Evolutionary conservation across 2,329 filamentous ascomycete species (phyloP), one percentile per base, ranked within the genome.

Genomic region (Biscogniauxia mediterranea): DNA sequence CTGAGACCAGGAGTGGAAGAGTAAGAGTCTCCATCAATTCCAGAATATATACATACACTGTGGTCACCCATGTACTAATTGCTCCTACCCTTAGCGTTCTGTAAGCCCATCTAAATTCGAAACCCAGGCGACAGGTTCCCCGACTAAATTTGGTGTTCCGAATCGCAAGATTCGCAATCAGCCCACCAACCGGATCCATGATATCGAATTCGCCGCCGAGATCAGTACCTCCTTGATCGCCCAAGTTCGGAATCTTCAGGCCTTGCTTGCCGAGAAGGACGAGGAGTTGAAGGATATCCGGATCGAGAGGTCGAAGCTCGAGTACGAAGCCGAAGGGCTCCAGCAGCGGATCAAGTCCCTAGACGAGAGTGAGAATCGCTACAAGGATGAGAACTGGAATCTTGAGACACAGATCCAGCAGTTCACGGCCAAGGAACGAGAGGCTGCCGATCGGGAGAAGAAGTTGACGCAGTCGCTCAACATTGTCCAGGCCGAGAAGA

Each of bases 311-410:
- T 89, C 90, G 5, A 86, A 87, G 63, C 82, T 98, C 42, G 93
- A 98, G 74, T 84, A 91, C 38, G 93, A 97, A 67, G 85, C 88
- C 0, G 90, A 96, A 73, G 86, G 85, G 2, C 85, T 96, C 65
- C 85, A 89, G 57, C 91, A 96, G 74, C 87, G 93, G 38, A 81
- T 98, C 66, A 90, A 91, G 72, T 85, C 85, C 6, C 81, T 97
- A 50, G 93, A 97, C 69, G 95, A 99, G 77, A 97, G 91, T 73
- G 95, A 99, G 75, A 90, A 96, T 71, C 89, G 92, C 57, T 97
- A 96, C 79, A 98, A 97, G 78, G 95, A 99, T 72, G 95, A 98
- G 76, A 99, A 98, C 74, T 99, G 95, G 95, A 94, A 91, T 65
- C 83, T 99, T 46, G 95, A 99, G 76, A 96, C 93, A 0, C 91